Evolutionary conservation across 352 stramenopile species (phyloP).

Genomic region (Phytopythium aichiense): DNA sequence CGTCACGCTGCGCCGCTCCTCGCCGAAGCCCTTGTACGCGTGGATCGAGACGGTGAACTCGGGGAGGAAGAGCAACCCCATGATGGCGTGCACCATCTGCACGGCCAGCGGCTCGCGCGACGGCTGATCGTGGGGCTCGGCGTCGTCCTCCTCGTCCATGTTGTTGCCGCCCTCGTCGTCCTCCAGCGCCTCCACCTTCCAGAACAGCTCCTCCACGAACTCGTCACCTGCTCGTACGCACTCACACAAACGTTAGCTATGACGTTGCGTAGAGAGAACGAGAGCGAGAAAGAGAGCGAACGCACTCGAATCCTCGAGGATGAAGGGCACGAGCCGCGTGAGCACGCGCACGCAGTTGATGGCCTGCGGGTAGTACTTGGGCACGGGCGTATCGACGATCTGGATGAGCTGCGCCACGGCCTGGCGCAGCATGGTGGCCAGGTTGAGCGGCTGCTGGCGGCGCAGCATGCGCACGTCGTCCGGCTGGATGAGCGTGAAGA

Average conservation of each 20-base stretch:
- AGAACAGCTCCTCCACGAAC: conserved; percentile 83
- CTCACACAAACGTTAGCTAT: not conserved
- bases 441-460: conserved; percentile 75
- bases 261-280: not conserved
- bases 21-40: conserved; percentile 75
- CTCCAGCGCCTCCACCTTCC: conserved; percentile 37
- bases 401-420: conserved; percentile 80
- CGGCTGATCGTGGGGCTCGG: conserved; percentile 24
- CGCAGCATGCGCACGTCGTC: conserved; percentile 87
- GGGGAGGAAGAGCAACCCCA: conserved; percentile 81
- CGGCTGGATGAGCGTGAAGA: conserved; percentile 88
- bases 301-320: conserved; percentile 64
- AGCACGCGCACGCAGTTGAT: conserved; percentile 84
- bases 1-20: conserved; percentile 64
- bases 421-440: conserved; percentile 80
- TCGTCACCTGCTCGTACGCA: conserved; percentile 33
- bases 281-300: not conserved
- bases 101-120: conserved; percentile 47
- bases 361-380: conserved; percentile 86
- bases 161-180: conserved; percentile 8
- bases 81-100: conserved; percentile 81
- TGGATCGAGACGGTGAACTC: conserved; percentile 86
- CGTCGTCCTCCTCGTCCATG: conserved; percentile 28
- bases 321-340: conserved; percentile 81
- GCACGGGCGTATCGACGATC: conserved; percentile 84